These are phyloP conservation scores for Alternaria metachromatica DNA, from an alignment of 2,329 filamentous ascomycete species.

Conservation along the genomic window DNA sequence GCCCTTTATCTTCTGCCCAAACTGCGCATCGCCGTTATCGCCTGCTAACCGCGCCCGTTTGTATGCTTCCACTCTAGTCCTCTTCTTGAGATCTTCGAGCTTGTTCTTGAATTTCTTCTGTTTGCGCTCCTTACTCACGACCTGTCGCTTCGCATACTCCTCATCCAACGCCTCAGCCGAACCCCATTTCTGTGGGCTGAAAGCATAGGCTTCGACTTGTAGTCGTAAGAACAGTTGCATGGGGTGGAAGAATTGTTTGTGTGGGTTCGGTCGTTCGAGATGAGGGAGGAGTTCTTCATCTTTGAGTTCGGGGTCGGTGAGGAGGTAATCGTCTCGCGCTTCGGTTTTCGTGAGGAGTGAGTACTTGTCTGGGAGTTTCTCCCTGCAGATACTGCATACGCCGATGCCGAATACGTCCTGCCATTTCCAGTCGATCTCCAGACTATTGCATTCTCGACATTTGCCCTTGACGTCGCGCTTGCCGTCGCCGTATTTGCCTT, in stretches of 20 bases:
- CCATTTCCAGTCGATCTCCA: conserved; percentile 97
- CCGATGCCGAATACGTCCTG: conserved; percentile 78
- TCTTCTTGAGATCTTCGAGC: conserved; percentile 87
- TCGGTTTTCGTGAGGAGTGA: conserved; percentile 96
- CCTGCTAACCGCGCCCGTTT: conserved; percentile 62
- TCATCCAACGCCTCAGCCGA: conserved; percentile 82
- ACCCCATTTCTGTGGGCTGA: conserved; percentile 85
- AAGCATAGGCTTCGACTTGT: conserved; percentile 93
- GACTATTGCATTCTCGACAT: conserved; percentile 80
- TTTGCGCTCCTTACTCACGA: conserved; percentile 82
- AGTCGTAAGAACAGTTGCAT: conserved; percentile 97
- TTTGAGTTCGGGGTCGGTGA: conserved; percentile 93
- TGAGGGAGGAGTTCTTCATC: conserved; percentile 87
- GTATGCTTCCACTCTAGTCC: conserved; percentile 90
- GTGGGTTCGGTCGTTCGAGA: conserved; percentile 87
- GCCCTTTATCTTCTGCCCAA: conserved; percentile 77
- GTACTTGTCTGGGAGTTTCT: conserved; percentile 89
- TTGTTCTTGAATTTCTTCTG: conserved; percentile 92
- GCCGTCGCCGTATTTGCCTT: conserved; percentile 44
- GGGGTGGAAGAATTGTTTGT: conserved; percentile 95
- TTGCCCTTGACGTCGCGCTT: conserved; percentile 63
- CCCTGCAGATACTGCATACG: conserved; percentile 86
- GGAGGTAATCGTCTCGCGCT: conserved; percentile 89
- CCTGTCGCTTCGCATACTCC: conserved; percentile 81
- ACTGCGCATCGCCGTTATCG: conserved; percentile 54